A percentile compares a stretch with the other conserved stretches of the same genome.
These are phyloP conservation scores for Coelastrella sp. DNA, from an alignment of 139 green algal genomes.

Conservation along the genomic window DNA sequence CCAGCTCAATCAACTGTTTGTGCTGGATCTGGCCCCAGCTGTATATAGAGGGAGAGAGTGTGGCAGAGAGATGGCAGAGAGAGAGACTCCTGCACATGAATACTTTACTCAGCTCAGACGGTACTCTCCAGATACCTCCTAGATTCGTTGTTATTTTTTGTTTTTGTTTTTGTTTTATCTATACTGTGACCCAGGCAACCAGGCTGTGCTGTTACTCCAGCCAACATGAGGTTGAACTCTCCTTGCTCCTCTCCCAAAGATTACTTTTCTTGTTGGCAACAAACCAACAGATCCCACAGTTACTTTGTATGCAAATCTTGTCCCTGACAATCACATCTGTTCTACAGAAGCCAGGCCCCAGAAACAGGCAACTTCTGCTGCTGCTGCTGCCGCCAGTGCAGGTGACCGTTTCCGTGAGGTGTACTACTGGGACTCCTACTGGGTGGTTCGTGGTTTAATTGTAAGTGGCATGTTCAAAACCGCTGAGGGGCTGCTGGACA, in stretches of 20 bases:
- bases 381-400: background rate
- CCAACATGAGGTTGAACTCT: background rate
- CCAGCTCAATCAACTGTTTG: too few relatives aligned
- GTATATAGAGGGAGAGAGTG: too few relatives aligned
- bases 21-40: too few relatives aligned
- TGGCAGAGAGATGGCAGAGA: too few relatives aligned
- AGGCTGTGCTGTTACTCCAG: background rate
- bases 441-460: conserved; percentile 87
- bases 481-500: conserved; percentile 62
- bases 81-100: too few relatives aligned
- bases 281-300: too few relatives aligned
- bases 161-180: too few relatives aligned
- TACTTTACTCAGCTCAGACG: too few relatives aligned
- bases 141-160: too few relatives aligned
- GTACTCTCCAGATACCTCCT: too few relatives aligned
- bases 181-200: background rate
- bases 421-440: conserved; percentile 95
- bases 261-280: too few relatives aligned
- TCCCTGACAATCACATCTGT: background rate
- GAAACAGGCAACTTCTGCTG: background rate
- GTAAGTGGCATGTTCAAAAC: conserved; percentile 68
- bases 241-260: background rate
- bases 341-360: background rate
- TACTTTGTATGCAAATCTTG: background rate
- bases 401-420: conserved; percentile 87